Base-by-base conservation (phyloP, 1,284 basidiomycete species). In the Termitomyces sp. region DNA sequence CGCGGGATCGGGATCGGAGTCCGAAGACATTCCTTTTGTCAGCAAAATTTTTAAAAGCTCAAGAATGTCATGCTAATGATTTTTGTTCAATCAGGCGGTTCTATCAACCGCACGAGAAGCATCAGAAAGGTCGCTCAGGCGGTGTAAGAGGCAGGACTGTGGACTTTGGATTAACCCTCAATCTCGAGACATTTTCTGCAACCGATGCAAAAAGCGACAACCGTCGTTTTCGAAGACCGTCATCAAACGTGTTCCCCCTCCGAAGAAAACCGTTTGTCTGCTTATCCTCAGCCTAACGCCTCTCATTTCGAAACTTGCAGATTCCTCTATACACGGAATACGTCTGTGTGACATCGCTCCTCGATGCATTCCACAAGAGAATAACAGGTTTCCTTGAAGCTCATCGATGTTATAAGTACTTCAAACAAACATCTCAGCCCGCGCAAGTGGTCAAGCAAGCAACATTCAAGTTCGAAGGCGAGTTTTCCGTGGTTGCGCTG, bases 401-500 rank as follows among this genome's bases (percentile, higher is more conserved):
- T 6, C 78, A 77, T 55, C 60, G 67, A 2, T 67, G 68, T 43
- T 77, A 78, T 56, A 65, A 70, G 43, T 66, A 65, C 30, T 68
- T 67, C 59, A 70, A 69, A 53, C 45, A 53, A 15, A n/a, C 39
- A 30, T 44, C 62, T 3, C 55, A 41, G 34, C 50, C 57, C 2
- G 42, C 34, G 17, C 8, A 21, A 24, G 53, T 52, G 7, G 26
- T 41, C 31, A 36, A 50, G 34, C 47, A 52, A 21, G 49, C 65
- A 9, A 63, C 68, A 36, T 83, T 84, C 62, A 63, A 64, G 10
- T 83, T 84, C 57, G 74, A 76, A 41, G 82, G 80, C 17, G 81
- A 84, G 64, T 83, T 74, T 64, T 78, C 81, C 5, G 64, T 76
- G 30, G 75, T 82, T 19, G 73, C 75, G 7, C 57, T 68, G 26